Conservation (phyloP, 345 rosid species). For the Adansonia digitata region DNA sequence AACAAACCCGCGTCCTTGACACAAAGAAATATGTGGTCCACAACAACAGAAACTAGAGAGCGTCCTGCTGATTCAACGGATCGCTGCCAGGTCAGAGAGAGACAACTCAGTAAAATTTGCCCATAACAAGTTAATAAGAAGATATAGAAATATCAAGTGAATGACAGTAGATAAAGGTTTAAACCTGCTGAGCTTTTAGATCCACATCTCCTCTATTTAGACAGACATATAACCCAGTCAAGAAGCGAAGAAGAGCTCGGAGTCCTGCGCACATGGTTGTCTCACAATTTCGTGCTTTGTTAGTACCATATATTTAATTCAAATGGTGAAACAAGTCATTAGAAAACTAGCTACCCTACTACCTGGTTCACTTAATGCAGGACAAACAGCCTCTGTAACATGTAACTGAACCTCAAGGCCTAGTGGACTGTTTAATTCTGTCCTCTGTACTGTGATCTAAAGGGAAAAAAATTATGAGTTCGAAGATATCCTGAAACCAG, state of each 20-base stretch:
- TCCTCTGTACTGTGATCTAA: slow-evolving; percentile 96
- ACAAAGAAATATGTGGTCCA: slow-evolving; percentile 96
- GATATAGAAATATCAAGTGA: not conserved
- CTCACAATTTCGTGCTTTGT: slow-evolving; percentile 8
- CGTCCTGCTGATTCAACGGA: slow-evolving; percentile 91
- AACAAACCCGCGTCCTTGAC: slow-evolving; percentile 91
- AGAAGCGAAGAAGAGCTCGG: slow-evolving; percentile 94
- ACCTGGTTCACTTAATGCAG: slow-evolving; percentile 99
- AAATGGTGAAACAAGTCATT: not conserved
- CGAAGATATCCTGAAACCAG: slow-evolving; percentile 9
- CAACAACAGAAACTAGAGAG: slow-evolving; percentile 79
- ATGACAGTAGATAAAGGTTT: not conserved
- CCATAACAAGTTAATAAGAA: not conserved
- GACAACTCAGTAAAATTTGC: slow-evolving; percentile 9
- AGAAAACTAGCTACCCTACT: slow-evolving; percentile 7
- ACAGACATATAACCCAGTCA: slow-evolving; percentile 87
- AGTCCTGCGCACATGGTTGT: slow-evolving; percentile 53
- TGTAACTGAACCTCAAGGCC: slow-evolving; percentile 98
- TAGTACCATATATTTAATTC: slow-evolving; percentile 2
- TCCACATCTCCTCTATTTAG: slow-evolving; percentile 95
- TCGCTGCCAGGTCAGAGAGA: slow-evolving; percentile 39
- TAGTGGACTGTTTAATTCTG: slow-evolving; percentile 79
- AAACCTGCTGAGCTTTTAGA: slow-evolving; percentile 81
- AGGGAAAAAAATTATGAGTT: slow-evolving; percentile 12
- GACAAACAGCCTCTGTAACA: slow-evolving; percentile 93